Evolutionary conservation across 768 basidiomycete species (phyloP).

Genomic region (Termitomyces bulborhizus): DNA sequence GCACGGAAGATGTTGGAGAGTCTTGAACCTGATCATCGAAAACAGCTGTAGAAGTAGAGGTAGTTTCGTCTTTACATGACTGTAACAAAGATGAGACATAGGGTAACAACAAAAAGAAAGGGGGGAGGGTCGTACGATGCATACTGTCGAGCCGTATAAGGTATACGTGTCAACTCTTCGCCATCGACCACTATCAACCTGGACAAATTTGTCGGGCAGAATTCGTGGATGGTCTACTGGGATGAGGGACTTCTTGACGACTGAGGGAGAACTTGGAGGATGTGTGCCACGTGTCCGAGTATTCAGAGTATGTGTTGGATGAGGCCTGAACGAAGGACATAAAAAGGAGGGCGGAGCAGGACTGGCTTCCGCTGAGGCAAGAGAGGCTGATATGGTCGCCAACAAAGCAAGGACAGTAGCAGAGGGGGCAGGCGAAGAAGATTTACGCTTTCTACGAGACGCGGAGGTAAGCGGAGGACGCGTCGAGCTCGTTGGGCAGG

Average conservation of each 20-base stretch:
- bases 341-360: conserved; percentile 57
- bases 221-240: conserved; percentile 12
- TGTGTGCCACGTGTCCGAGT: conserved; percentile 3
- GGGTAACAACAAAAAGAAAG: neutral
- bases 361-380: conserved; percentile 38
- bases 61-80: conserved; percentile 17
- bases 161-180: conserved; percentile 48
- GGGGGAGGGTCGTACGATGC: conserved; percentile 35
- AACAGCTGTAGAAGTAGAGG: conserved; percentile 19
- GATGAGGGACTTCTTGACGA: conserved; percentile 6
- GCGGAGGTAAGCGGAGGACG: neutral
- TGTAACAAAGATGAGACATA: conserved; percentile 4
- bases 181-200: conserved; percentile 54
- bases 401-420: conserved; percentile 47
- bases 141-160: conserved; percentile 66
- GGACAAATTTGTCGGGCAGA: conserved; percentile 51
- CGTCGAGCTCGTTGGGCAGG: conserved; percentile 16
- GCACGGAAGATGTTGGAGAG: conserved; percentile 12
- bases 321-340: conserved; percentile 41
- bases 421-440: conserved; percentile 33
- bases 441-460: conserved; percentile 9
- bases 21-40: conserved; percentile 29
- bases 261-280: conserved; percentile 6
- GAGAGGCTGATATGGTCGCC: conserved; percentile 46
- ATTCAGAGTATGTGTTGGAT: conserved; percentile 6